Conservation (phyloP, 176 grass and related monocot genomes). For the Oropetium thomaeum region DNA sequence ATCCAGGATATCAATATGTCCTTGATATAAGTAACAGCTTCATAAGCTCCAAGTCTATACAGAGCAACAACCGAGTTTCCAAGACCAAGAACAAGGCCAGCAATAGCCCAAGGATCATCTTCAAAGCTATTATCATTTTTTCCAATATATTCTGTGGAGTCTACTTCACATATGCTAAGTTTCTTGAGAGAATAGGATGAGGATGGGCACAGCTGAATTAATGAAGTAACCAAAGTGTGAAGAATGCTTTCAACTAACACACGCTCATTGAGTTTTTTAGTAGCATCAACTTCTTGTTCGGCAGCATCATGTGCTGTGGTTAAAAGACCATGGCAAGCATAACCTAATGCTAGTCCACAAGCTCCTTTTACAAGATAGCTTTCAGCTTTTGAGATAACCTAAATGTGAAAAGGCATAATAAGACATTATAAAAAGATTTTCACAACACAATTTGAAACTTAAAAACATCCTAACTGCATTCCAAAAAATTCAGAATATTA, state of each 20-base stretch:
- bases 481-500: background rate
- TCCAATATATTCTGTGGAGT: conserved; percentile 36
- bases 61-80: conserved; percentile 67
- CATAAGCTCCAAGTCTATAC: conserved; percentile 64
- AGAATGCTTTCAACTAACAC: conserved; percentile 60
- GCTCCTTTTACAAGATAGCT: conserved; percentile 86
- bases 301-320: conserved; percentile 38
- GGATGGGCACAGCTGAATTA: conserved; percentile 59
- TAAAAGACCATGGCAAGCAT: conserved; percentile 71
- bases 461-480: background rate
- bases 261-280: conserved; percentile 38
- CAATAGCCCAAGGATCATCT: conserved; percentile 85
- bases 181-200: conserved; percentile 55
- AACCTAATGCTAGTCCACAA: conserved; percentile 76
- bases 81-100: conserved; percentile 77
- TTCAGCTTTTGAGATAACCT: conserved; percentile 74
- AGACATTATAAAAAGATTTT: conserved; percentile 23
- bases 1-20: conserved; percentile 84
- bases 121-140: conserved; percentile 53
- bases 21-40: conserved; percentile 69
- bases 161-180: conserved; percentile 43
- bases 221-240: conserved; percentile 45
- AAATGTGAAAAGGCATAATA: conserved; percentile 40
- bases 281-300: conserved; percentile 51
- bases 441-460: conserved; percentile 23